Evolutionary conservation across 768 basidiomycete species (phyloP).

Genomic region (Leccinum subtestaceum): DNA sequence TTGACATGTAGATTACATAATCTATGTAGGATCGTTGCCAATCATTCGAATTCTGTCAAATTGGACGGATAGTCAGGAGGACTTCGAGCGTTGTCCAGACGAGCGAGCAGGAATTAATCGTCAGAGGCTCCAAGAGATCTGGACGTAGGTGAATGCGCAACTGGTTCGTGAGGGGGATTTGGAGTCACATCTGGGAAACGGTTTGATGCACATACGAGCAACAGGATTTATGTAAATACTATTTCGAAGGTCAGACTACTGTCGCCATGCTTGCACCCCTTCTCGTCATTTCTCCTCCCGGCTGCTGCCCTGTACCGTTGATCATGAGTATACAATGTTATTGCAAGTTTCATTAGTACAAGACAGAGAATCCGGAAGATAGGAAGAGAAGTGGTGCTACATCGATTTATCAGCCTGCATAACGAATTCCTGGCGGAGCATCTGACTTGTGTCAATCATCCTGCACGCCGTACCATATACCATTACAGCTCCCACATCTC

Average conservation of each 20-base stretch:
- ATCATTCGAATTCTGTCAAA: not conserved
- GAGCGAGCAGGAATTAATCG: not conserved
- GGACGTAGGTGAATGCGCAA: not conserved
- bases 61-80: not conserved
- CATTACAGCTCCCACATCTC: not conserved
- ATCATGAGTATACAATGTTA: not conserved
- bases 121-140: not conserved
- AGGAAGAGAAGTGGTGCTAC: not conserved
- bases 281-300: not conserved
- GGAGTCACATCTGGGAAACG: too few species aligned
- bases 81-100: not conserved
- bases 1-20: too few species aligned
- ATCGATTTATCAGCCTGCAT: not conserved
- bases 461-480: not conserved
- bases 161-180: too few species aligned
- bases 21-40: too few species aligned
- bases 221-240: too few species aligned
- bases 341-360: not conserved
- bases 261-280: not conserved
- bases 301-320: not conserved
- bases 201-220: too few species aligned
- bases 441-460: not conserved
- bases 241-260: too few species aligned
- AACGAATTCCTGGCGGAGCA: not conserved
- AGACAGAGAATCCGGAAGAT: not conserved